Evolutionary conservation across 164 flowering plant species (phyloP), one percentile per base, ranked within the genome.

Genomic region (Akebia trifoliata): DNA sequence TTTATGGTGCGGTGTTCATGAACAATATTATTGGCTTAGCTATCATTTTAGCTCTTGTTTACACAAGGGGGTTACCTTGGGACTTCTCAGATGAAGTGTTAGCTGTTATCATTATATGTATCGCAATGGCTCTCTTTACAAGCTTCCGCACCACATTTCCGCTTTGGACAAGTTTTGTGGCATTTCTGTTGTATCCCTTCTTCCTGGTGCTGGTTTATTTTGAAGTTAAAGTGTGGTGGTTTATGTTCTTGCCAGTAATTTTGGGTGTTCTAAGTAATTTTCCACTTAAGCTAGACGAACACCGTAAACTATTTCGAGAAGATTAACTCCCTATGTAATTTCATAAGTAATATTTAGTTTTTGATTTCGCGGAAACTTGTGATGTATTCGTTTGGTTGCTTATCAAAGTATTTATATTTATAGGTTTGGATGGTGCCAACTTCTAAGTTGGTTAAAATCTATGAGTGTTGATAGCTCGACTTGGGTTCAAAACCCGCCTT

Each of bases 111-210:
- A 52, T 62, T 10, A 22, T 68, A 9, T 62, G 66, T 42, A 11
- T 39, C 14, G 28, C 28, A 3, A 68, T 68, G 64, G 77, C 73
- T 17, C 14, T 68, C 26, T 10, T 34, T 36, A 36, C 69, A 4
- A 70, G 75, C 50, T 63, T 61, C 68, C 8, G 54, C 60, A 67
- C 49, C 20, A 68, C 48, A 15, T 70, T 75, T 46, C 72, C 67
- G 1, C 22, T 65, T 29, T 77, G 81, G 76, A 64, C 69, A 2
- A 29, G 62, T 36, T 51, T 63, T 6, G 11, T 72, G 0, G 76
- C 76, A 0, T 62, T 30, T 56, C 22, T 54, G 5, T 48, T 72
- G n/a, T 77, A 77, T 58, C 78, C 78, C 8, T 9, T 69, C 20
- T 69, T 78, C 22, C 63, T 77, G 4, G 53, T 37, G 43, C 36